phyloP scores from a whole-genome alignment of 805 yeast genomes.

The Alloascoidea hylecoeti region DNA sequence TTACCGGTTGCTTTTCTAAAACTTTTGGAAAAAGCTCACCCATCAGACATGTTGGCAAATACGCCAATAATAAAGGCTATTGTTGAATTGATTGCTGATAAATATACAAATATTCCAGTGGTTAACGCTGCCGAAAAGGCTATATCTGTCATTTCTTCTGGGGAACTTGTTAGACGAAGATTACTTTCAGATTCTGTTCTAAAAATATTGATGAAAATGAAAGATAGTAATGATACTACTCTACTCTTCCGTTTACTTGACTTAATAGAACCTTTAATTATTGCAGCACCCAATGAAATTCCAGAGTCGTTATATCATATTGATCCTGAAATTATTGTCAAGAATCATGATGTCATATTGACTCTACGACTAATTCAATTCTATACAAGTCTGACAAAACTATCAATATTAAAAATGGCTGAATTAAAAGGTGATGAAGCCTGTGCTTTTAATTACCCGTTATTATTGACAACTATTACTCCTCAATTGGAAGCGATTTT shows the following conservation, averaged over 20 bases:
- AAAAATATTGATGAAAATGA: constrained; percentile 11
- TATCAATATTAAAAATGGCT: too few species aligned
- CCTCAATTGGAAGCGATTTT: constrained; percentile 9
- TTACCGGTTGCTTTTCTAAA: constrained; percentile 14
- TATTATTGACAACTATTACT: constrained; percentile 9
- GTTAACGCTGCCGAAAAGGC: constrained; percentile 13
- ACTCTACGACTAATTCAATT: constrained; percentile 15
- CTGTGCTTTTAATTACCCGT: constrained; percentile 8
- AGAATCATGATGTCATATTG: constrained; percentile 17
- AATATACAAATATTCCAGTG: constrained; percentile 10
- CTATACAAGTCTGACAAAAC: constrained; percentile 17
- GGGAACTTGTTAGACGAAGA: constrained; percentile 18
- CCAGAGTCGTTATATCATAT: constrained; percentile 15
- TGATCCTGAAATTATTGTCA: constrained; percentile 10
- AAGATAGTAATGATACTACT: constrained; percentile 10
- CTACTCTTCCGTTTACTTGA: constrained; percentile 15
- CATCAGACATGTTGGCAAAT: constrained; percentile 20
- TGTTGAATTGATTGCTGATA: constrained; percentile 11
- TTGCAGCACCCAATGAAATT: constrained; percentile 9
- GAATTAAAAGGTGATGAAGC: too few species aligned
- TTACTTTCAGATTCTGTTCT: constrained; percentile 14
- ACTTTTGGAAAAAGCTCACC: constrained; percentile 14
- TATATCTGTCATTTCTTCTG: constrained; percentile 10
- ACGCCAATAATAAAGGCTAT: constrained; percentile 15
- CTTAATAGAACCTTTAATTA: constrained; percentile 15